Evolutionary conservation across 441 rosid genomes (phyloP), one percentile per base, ranked within the genome.

Genomic region (Pelargonium myrrhifolium): DNA sequence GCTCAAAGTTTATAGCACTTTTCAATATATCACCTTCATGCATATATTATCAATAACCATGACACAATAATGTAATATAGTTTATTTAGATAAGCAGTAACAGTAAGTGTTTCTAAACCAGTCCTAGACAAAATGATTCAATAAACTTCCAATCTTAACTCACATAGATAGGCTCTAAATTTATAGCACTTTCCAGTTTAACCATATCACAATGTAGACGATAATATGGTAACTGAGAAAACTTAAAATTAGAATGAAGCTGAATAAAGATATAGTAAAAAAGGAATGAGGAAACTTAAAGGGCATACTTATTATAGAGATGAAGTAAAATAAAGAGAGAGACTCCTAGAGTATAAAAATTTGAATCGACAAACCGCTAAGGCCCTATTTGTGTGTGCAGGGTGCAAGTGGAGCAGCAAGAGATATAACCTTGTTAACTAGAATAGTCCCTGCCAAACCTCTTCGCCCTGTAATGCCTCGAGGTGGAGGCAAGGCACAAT

Each of bases 401-500:
- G 72, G 24, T 61, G 66, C 62, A 53, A 65, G 66, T 42, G 47
- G 4, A 9, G 24, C n/a, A 45, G 65, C 76, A 56, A 68, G 68
- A 55, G 75, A 78, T 65, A 73, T 65, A 73, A 91, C 99, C 99
- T 94, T 94, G 71, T 91, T 76, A 64, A 94, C 91, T 68, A 94
- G 90, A 71, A 94, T 80, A 42, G 99, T 91, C 73, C 99, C 99
- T 8, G 94, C 99, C 80, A 94, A 84, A 72, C 99, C 99, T 82
- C 99, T 87, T 45, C 97, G 85, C 65, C 99, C 99, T 66, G 84
- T 79, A 62, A 89, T 84, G 76, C 97, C 99, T 66, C 91, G 96
- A 62, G 83, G 89, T 39, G 99, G 99, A 74, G 97, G 99, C 78
- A 94, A 79, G 63, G 99, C 97, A 80, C 97, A 91, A 79, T 94